Base-by-base conservation (phyloP, 2,329 filamentous ascomycete genomes). In the Xylariaceae sp. region DNA sequence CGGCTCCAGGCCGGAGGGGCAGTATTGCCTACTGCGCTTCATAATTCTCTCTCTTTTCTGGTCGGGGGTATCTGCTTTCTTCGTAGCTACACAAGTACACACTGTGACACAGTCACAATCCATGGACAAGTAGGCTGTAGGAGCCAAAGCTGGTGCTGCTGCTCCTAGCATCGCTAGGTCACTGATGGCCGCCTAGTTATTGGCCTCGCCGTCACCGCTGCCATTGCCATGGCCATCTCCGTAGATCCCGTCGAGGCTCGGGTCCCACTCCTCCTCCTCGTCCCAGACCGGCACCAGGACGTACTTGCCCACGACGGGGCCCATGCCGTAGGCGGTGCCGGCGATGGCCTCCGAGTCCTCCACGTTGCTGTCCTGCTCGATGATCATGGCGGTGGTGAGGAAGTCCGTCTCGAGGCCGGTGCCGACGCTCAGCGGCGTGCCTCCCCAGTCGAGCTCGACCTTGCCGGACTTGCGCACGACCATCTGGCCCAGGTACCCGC, bases 361-460 rank as follows among this genome's bases (percentile, higher is more conserved):
- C 11, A 49, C 36, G 34, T 52, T 46, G 35, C 76, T 71, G 24
- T 65, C 65, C 45, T 75, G 65, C 49, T 79, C 75, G 6, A 78
- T 61, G 33, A 81, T 65, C 31, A 77, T 69, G 3, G 73, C 73
- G 24, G 70, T 72, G 9, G 70, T 76, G 39, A 77, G 45, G 48
- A 78, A 80, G 43, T 67, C 66, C 15, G 58, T 54, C 29, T 61
- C 56, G 17, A 69, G 66, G 33, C 67, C 69, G 10, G 69, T 64
- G 14, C 70, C 73, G 42, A 80, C 58, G 45, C 70, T 64, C 36
- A 79, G 61, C 22, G 58, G 63, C 39, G 65, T 67, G 17, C 76
- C 75, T 31, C 77, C 77, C 74, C 75, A 81, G 53, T 70, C 68
- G 19, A 81, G 58, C 53, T 79, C 73, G 3, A 77, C 70, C 38